A percentile compares a stretch with the other conserved stretches of the same genome.
Evolutionary conservation across 139 green algal species (phyloP).

Genomic region (Pleodorina starrii): DNA sequence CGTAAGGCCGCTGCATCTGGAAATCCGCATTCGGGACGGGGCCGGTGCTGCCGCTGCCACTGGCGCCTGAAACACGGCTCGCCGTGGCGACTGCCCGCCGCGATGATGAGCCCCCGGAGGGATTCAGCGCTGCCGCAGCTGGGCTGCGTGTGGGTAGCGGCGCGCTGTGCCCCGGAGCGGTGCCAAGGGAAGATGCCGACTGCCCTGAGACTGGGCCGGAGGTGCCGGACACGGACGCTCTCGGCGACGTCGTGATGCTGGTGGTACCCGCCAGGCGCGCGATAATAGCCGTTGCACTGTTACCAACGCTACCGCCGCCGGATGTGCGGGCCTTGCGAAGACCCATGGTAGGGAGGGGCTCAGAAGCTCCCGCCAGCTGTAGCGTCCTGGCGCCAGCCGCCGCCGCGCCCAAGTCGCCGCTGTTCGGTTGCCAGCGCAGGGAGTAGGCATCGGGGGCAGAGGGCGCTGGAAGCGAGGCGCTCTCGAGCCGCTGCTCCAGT

Average conservation of each 20-base stretch:
- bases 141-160: neutral
- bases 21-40: neutral
- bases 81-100: too few relatives aligned
- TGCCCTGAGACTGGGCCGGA: neutral
- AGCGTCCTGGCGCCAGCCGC: neutral
- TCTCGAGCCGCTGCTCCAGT: neutral
- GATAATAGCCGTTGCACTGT: neutral
- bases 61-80: neutral
- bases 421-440: neutral
- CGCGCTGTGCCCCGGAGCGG: neutral
- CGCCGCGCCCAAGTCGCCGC: neutral
- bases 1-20: neutral
- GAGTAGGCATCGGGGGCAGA: neutral
- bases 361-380: neutral
- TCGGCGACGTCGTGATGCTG: neutral
- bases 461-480: neutral
- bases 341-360: neutral
- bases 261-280: conserved; percentile 1
- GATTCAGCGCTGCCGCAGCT: too few relatives aligned
- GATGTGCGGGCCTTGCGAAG: neutral
- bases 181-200: neutral
- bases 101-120: too few relatives aligned
- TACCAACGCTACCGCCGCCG: neutral
- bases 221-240: neutral
- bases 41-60: neutral